Percentiles rank a stretch among this genome's conserved stretches.
These are phyloP conservation scores for Paracorniculantispora psalliotae DNA, from an alignment of 2,329 filamentous ascomycete species.

Conservation along the genomic window DNA sequence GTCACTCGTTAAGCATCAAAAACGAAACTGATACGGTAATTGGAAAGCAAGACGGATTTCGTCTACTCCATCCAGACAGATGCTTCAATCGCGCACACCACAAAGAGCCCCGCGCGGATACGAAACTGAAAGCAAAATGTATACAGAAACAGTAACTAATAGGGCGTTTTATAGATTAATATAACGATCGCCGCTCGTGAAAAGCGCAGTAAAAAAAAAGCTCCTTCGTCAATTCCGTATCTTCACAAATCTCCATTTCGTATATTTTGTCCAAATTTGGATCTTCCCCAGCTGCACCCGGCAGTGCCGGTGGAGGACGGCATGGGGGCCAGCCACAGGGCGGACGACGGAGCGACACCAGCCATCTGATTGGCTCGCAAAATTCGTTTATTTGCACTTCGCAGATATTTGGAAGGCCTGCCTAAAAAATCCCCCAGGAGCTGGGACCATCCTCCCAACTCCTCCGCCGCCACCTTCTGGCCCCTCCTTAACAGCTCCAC, in stretches of 20 bases:
- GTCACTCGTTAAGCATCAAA: too few species aligned
- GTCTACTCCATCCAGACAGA: not conserved
- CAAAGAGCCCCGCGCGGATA: not conserved
- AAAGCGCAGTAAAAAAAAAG: not conserved
- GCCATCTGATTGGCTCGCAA: not conserved
- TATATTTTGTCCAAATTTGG: conserved; percentile 6
- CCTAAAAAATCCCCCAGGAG: not conserved
- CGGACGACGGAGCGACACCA: not conserved
- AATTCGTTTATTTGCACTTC: not conserved
- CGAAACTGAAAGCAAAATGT: not conserved
- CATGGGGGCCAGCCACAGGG: not conserved
- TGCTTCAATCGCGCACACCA: not conserved
- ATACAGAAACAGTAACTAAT: not conserved
- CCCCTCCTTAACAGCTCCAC: not conserved
- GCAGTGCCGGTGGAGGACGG: not conserved
- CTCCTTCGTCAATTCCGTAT: not conserved
- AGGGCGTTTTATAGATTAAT: not conserved
- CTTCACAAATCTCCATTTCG: not conserved
- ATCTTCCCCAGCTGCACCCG: conserved; percentile 4
- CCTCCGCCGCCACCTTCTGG: too few species aligned
- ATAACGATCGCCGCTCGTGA: not conserved
- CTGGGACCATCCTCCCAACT: not conserved
- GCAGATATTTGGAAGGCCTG: not conserved
- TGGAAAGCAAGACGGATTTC: too few species aligned
- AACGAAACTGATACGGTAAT: too few species aligned